phyloP scores from a whole-genome alignment of 805 yeast genomes.

The Candida methanosorbosa region DNA sequence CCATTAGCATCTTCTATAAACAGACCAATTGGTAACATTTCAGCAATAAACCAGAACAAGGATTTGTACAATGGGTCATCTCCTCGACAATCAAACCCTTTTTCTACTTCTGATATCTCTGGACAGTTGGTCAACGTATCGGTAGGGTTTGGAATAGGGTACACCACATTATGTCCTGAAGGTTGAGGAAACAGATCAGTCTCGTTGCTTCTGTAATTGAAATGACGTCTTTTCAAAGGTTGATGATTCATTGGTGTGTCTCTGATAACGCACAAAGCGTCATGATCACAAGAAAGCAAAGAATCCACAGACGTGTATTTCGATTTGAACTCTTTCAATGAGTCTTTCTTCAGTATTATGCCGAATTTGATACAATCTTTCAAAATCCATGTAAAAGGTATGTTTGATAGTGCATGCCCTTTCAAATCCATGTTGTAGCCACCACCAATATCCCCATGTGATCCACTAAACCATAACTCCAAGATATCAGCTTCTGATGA shows the following conservation, averaged over 20 bases:
- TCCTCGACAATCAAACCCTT: constrained; percentile 32
- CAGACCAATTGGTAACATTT: constrained; percentile 49
- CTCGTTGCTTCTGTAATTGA: not conserved
- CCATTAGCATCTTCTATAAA: constrained; percentile 38
- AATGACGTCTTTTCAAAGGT: not conserved
- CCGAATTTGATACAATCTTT: constrained; percentile 45
- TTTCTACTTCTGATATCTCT: not conserved
- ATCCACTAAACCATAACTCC: constrained; percentile 64
- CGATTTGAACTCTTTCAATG: constrained; percentile 30
- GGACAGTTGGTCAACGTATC: too few relatives aligned
- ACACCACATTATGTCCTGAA: constrained; percentile 5
- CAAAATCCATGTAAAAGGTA: constrained; percentile 55
- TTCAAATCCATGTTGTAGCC: constrained; percentile 45
- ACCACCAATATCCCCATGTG: constrained; percentile 64
- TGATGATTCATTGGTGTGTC: constrained; percentile 9
- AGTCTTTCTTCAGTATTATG: constrained; percentile 32
- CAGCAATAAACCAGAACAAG: constrained; percentile 54
- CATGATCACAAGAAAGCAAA: constrained; percentile 43
- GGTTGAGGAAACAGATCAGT: constrained; percentile 8
- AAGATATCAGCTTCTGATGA: constrained; percentile 22
- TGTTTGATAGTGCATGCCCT: constrained; percentile 37
- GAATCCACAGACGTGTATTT: constrained; percentile 32
- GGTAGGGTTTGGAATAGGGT: constrained; percentile 6
- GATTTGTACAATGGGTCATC: constrained; percentile 16
- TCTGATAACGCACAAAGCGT: constrained; percentile 28